Conservation (phyloP, 495 filamentous ascomycete genomes). For the Diplogelasinospora grovesii region DNA sequence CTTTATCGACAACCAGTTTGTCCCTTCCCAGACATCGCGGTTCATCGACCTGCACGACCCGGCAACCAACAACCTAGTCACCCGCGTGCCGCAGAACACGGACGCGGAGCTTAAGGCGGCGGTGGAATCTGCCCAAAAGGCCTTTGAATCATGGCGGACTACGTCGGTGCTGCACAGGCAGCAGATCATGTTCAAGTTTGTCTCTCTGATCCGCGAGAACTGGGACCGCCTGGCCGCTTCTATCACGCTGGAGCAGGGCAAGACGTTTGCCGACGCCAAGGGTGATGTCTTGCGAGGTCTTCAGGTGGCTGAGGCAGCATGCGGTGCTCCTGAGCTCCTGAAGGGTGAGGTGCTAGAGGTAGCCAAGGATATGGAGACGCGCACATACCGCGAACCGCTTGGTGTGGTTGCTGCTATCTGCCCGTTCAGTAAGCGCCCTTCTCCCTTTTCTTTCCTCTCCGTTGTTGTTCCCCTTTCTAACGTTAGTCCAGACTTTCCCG, state of each 20-base stretch:
- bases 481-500: conserved; percentile 76
- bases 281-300: conserved; percentile 93
- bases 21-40: conserved; percentile 61
- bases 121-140: conserved; percentile 79
- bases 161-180: conserved; percentile 81
- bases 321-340: conserved; percentile 88
- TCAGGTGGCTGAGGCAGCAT: conserved; percentile 95
- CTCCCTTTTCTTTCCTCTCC: background rate
- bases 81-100: conserved; percentile 93
- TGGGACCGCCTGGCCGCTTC: conserved; percentile 94
- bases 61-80: conserved; percentile 96
- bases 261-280: conserved; percentile 92
- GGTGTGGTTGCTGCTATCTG: conserved; percentile 96
- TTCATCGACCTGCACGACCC: conserved; percentile 95
- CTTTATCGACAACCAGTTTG: conserved; percentile 89
- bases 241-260: conserved; percentile 97
- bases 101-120: conserved; percentile 83
- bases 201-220: conserved; percentile 80
- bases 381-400: conserved; percentile 85
- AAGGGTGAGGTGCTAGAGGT: conserved; percentile 95
- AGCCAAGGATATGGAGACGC: conserved; percentile 97
- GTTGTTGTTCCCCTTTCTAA: no score
- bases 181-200: conserved; percentile 97
- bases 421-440: conserved; percentile 78
- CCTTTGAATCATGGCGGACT: conserved; percentile 80